A percentile compares a stretch with the other conserved stretches of the same genome.
phyloP scores from a whole-genome alignment of 805 yeast genomes.

The Wickerhamomyces hampshirensis region DNA sequence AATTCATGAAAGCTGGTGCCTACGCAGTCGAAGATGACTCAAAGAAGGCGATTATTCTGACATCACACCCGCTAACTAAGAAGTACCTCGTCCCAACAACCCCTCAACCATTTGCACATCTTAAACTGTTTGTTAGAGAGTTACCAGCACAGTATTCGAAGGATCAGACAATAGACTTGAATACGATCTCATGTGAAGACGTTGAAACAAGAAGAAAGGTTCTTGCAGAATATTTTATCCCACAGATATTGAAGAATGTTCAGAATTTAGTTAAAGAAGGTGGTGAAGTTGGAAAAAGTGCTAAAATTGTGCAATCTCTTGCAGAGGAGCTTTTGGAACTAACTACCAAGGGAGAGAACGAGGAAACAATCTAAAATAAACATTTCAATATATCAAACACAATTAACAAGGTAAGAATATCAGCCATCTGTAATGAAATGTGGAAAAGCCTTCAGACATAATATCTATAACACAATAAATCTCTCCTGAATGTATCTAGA shows the following conservation, averaged over 20 bases:
- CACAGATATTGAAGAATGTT: slow-evolving; percentile 47
- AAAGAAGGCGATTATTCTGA: slow-evolving; percentile 13
- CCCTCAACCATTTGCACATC: slow-evolving; percentile 60
- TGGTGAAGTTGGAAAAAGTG: slow-evolving; percentile 60
- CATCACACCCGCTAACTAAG: slow-evolving; percentile 42
- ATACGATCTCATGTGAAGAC: slow-evolving; percentile 55
- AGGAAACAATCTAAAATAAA: no score
- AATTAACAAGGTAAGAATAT: no score
- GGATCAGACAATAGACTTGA: slow-evolving; percentile 27
- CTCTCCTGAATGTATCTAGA: no score
- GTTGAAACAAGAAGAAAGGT: slow-evolving; percentile 47
- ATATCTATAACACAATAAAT: no score
- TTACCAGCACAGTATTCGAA: slow-evolving; percentile 16
- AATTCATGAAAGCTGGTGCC: slow-evolving; percentile 42
- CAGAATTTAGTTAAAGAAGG: slow-evolving; percentile 57
- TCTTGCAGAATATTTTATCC: slow-evolving; percentile 47
- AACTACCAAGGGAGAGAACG: no score
- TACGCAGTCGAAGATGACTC: slow-evolving; percentile 16
- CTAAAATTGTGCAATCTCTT: slow-evolving; percentile 24
- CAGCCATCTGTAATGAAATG: no score
- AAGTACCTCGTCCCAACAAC: slow-evolving; percentile 49
- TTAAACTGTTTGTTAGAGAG: slow-evolving; percentile 52
- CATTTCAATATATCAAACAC: no score
- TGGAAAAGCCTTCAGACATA: no score
- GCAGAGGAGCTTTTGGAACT: slow-evolving; percentile 6